These are phyloP conservation scores for Karstenula rhodostoma DNA, from an alignment of 2,329 filamentous ascomycete genomes.

Conservation along the genomic window DNA sequence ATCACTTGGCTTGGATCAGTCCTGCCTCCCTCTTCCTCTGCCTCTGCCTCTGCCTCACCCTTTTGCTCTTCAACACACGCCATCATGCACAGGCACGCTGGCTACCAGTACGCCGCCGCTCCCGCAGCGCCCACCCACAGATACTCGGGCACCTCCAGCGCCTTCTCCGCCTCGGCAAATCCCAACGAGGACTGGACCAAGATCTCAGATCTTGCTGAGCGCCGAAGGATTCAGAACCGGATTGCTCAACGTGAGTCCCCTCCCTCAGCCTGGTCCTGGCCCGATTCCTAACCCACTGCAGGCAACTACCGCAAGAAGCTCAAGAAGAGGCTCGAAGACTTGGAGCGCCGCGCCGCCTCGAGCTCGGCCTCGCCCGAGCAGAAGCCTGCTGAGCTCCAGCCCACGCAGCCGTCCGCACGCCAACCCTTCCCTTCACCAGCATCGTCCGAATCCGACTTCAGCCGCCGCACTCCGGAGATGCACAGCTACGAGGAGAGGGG, in stretches of 20 bases:
- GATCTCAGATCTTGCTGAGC: slow-evolving; percentile 95
- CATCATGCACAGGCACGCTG: slow-evolving; percentile 56
- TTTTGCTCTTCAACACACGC: slow-evolving; percentile 13
- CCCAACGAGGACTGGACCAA: slow-evolving; percentile 99
- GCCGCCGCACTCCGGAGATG: slow-evolving; percentile 48
- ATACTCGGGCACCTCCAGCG: slow-evolving; percentile 86
- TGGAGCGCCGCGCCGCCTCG: slow-evolving; percentile 78
- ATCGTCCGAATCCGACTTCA: slow-evolving; percentile 44
- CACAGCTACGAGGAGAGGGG: slow-evolving; percentile 65
- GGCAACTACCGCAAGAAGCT: slow-evolving; percentile 74
- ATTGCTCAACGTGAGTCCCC: slow-evolving; percentile 88
- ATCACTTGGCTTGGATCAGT: slow-evolving; percentile 9
- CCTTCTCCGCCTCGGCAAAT: slow-evolving; percentile 92
- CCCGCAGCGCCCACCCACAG: slow-evolving; percentile 60
- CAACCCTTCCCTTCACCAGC: slow-evolving; percentile 48
- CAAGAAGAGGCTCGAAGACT: slow-evolving; percentile 85
- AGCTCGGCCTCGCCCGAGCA: slow-evolving; percentile 68
- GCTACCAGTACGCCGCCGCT: slow-evolving; percentile 53
- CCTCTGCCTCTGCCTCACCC: neutral
- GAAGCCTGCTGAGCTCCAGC: slow-evolving; percentile 62
- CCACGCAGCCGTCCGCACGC: slow-evolving; percentile 45
- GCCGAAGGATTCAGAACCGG: slow-evolving; percentile 93
- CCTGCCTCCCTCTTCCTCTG: too few species aligned
- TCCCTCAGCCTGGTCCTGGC: slow-evolving; percentile 4
- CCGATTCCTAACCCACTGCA: slow-evolving; percentile 54